phyloP scores from a whole-genome alignment of 108 stramenopile genomes.

The Cyclotella kingstonii region DNA sequence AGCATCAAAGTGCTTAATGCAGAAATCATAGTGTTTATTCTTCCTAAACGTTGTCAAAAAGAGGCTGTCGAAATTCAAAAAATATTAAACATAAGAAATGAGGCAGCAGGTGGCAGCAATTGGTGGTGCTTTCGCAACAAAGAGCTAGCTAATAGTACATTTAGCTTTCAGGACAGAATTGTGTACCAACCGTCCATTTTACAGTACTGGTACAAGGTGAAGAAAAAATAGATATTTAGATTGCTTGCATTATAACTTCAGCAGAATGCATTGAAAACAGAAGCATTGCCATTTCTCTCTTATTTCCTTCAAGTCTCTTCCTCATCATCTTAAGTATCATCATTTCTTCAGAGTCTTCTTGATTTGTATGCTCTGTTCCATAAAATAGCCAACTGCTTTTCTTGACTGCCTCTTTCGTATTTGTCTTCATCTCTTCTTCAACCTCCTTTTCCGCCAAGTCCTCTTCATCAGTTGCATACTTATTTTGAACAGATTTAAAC shows the following conservation, averaged over 20 bases:
- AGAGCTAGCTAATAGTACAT: slow-evolving; percentile 16
- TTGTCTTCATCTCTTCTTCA: slow-evolving; percentile 35
- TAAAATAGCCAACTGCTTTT: slow-evolving; percentile 41
- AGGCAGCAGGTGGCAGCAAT: background rate
- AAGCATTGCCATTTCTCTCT: slow-evolving; percentile 54
- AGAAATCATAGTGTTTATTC: slow-evolving; percentile 26
- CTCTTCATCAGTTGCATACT: slow-evolving; percentile 46
- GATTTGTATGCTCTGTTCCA: slow-evolving; percentile 2
- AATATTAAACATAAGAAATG: background rate
- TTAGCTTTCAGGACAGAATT: slow-evolving; percentile 12
- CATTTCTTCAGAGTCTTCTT: slow-evolving; percentile 46
- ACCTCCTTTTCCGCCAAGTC: slow-evolving; percentile 36
- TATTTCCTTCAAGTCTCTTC: slow-evolving; percentile 49
- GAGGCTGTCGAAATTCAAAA: slow-evolving; percentile 10
- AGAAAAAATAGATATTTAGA: too few species aligned
- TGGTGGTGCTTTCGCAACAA: slow-evolving; percentile 9
- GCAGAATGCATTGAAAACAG: slow-evolving; percentile 53
- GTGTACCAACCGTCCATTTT: slow-evolving; percentile 28
- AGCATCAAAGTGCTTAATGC: slow-evolving; percentile 17
- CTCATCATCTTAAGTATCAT: slow-evolving; percentile 40
- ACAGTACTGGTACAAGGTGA: slow-evolving; percentile 35
- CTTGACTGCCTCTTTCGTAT: slow-evolving; percentile 46
- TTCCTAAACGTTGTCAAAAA: slow-evolving; percentile 20
- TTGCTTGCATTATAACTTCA: too few species aligned
- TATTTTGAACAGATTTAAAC: slow-evolving; percentile 54